A percentile compares a stretch with the other conserved stretches of the same genome.
Evolutionary conservation across 805 yeast species (phyloP).

Genomic region (Dipodascus albidus): DNA sequence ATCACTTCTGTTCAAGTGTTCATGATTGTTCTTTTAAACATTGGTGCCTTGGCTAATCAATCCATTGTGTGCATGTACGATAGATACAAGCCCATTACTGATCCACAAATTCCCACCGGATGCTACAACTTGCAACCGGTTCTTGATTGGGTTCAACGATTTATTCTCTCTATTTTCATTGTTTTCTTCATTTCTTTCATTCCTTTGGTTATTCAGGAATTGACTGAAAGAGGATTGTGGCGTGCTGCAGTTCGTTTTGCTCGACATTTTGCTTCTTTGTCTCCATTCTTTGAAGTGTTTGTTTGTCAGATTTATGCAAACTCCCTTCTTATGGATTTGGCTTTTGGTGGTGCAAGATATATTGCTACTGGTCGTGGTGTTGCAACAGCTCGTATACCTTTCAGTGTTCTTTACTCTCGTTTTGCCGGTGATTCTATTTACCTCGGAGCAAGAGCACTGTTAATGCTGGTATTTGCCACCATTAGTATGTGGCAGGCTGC

Average conservation of each 20-base stretch:
- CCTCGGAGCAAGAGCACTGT: slow-evolving; percentile 57
- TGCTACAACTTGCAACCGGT: slow-evolving; percentile 82
- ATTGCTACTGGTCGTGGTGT: slow-evolving; percentile 91
- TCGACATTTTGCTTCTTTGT: slow-evolving; percentile 69
- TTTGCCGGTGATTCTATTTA: slow-evolving; percentile 71
- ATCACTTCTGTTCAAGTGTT: slow-evolving; percentile 79
- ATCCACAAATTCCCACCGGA: slow-evolving; percentile 63
- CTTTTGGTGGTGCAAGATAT: slow-evolving; percentile 87
- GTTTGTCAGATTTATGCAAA: slow-evolving; percentile 88
- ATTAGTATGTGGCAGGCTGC: slow-evolving; percentile 90
- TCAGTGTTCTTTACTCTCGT: slow-evolving; percentile 58
- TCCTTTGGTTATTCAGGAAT: slow-evolving; percentile 78
- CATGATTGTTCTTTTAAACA: slow-evolving; percentile 64
- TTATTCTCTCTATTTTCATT: slow-evolving; percentile 80
- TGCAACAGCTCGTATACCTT: slow-evolving; percentile 73
- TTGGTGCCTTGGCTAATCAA: slow-evolving; percentile 71
- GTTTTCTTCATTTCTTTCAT: slow-evolving; percentile 87
- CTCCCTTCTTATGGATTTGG: slow-evolving; percentile 60
- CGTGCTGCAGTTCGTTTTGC: slow-evolving; percentile 58
- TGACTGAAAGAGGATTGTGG: slow-evolving; percentile 75
- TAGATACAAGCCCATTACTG: slow-evolving; percentile 59
- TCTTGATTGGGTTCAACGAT: slow-evolving; percentile 84
- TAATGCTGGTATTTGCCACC: slow-evolving; percentile 66
- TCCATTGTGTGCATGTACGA: slow-evolving; percentile 57
- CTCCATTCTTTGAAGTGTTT: slow-evolving; percentile 90